Base-by-base conservation (phyloP, 2,329 filamentous ascomycete genomes). In the Tolypocladium nubicola region DNA sequence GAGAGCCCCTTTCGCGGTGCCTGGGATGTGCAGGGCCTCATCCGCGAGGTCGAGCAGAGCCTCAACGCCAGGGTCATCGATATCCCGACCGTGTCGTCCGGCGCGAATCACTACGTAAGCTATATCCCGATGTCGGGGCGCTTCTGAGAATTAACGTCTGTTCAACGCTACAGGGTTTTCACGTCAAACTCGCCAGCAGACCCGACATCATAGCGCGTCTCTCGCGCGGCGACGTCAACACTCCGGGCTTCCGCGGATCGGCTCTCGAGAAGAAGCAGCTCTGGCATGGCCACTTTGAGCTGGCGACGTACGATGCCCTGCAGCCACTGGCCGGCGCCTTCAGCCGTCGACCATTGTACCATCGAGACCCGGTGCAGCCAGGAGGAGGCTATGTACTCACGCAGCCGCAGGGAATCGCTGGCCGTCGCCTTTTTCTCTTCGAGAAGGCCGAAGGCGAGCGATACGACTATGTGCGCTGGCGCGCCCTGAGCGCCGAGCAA, bases 91-190 rank as follows among this genome's bases (percentile, higher is more conserved):
- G 57, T 67, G 39, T 52, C 54, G 39, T 58, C 52, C 19, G 66
- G 66, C 35, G 67, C 66, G 19, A 67, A 69, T 59, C 63, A 67
- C 59, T 69, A 67, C 56, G 67, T 59, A 8, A 7, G 30, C 11
- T 19, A 19, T 5, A 1, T 4, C 30, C n/a, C 55, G 13, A 4
- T 7, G 9, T 13, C 43, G 45, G 30, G 30, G 4, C 6, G 7
- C 39, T 35, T 8, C n/a, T 4, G 35, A 35, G 11, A 49, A 26
- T 66, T 57, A 9, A 53, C 21, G 38, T 11, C 4, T n/a, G 16
- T 13, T 54, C 61, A 16, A 26, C 39, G 53, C 47, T n/a, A 1
- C 26, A 50, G 60, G 60, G 60, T 9, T 41, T 61, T 21, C 49
- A 57, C n/a, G 7, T 62, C 30, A 39, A 37, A 3, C 39, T 57